phyloP scores from a whole-genome alignment of 73 alveolate genomes.

The Uronychia setigera region DNA sequence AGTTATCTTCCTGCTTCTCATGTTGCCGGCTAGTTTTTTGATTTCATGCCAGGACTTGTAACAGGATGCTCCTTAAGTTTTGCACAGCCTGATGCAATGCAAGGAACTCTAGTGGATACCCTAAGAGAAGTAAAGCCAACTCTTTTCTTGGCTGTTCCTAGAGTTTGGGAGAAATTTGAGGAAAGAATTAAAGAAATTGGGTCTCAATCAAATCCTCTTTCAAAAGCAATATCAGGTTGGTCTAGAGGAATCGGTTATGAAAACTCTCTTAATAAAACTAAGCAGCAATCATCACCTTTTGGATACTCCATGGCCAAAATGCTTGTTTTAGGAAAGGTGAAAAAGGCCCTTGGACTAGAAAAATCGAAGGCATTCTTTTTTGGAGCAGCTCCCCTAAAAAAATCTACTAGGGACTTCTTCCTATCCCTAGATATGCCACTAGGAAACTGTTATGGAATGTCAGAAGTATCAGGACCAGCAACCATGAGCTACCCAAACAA shows the following conservation, averaged over 20 bases:
- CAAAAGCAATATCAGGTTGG: conserved; percentile 62
- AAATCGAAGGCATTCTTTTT: conserved; percentile 19
- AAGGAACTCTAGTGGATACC: conserved; percentile 59
- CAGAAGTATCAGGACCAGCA: conserved; percentile 51
- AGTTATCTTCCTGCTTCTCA: conserved; percentile 65
- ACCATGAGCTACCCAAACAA: conserved; percentile 21
- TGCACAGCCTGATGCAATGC: conserved; percentile 67
- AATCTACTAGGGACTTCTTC: conserved; percentile 54
- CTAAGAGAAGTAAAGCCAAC: conserved; percentile 69
- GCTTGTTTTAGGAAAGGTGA: conserved; percentile 38
- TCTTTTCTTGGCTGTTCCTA: conserved; percentile 70
- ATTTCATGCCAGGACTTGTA: conserved; percentile 21
- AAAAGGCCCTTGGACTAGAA: conserved; percentile 63
- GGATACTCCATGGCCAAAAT: conserved; percentile 54
- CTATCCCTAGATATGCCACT: conserved; percentile 61
- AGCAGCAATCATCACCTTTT: conserved; percentile 37
- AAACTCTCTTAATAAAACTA: conserved; percentile 21
- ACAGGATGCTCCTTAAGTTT: conserved; percentile 51
- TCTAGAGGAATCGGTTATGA: conserved; percentile 54
- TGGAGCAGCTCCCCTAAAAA: conserved; percentile 72
- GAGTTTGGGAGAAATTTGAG: conserved; percentile 82
- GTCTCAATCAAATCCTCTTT: conserved; percentile 15
- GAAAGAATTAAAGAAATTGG: conserved; percentile 58
- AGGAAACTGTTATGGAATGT: conserved; percentile 62
- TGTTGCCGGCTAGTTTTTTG: conserved; percentile 57